Evolutionary conservation across 140 eudicot species (phyloP), one percentile per base, ranked within the genome.

Genomic region (Senecio squalidus): DNA sequence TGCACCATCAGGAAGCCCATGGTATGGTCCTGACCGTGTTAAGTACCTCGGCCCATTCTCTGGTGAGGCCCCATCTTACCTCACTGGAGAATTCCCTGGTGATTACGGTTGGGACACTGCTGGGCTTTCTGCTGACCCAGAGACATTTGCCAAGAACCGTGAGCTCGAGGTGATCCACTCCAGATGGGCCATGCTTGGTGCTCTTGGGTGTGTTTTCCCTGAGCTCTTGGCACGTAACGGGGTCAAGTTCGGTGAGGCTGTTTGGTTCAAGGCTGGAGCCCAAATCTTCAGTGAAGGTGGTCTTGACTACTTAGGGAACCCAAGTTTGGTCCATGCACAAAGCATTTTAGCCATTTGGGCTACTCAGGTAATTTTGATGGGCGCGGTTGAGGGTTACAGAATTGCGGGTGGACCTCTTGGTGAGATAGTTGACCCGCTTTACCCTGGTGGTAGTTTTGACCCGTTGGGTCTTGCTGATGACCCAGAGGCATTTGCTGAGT

Each of bases 301-400:
- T 28, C 81, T 79, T 60, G 85, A 79, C 81, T 79, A 79, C 72
- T 70, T 79, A 72, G 84, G 85, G 0, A 79, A 79, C 81, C 85
- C 85, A 5, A 79, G 81, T 52, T 74, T 79, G 85, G 58, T 79
- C 72, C 91, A 86, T 30, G 95, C 95, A 21, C 91, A 86, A 36
- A 86, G 95, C 73, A 86, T 86, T 46, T 67, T 86, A 75, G 95
- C 95, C 36, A 86, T 86, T 15, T 86, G 95, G 95, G 95, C 95
- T 13, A 65, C 76, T 49, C 95, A 86, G 28, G 91, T 86, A 0
- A 64, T 82, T 71, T 74, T 86, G 78, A 86, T 86, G 95, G 95
- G 95, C 4, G 83, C 84, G 0, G 81, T 86, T 54, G 95, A 86
- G 62, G 95, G 95, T 24, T 85, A 85, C 84, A 74, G 94, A 46